Evolutionary conservation across 2,329 filamentous ascomycete species (phyloP), one percentile per base, ranked within the genome.

Genomic region (Acarospora socialis): DNA sequence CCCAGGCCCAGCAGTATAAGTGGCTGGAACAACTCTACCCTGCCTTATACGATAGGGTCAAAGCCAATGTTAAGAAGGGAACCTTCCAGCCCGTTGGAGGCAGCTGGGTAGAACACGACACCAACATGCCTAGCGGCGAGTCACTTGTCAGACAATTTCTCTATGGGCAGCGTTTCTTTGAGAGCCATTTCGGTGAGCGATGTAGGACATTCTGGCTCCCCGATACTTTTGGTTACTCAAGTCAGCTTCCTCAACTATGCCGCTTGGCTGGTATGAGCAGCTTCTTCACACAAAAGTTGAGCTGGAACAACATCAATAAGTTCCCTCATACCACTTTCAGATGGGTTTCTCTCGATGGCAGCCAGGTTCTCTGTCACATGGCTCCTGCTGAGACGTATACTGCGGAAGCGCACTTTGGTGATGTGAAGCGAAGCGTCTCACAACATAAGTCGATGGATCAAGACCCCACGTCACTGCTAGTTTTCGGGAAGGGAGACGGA

Each of bases 241-340:
- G 79, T 30, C 90, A 98, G 56, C 69, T 98, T 24, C 90, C 90
- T 8, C 90, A 98, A 51, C 65, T 98, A 24, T 95, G 84, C 52
- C 79, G 87, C 3, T 63, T 94, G 17, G 81, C 90, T n/a, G 87
- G 84, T 13, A 95, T 98, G 90, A 81, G 73, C 36, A 74, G 87
- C 20, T 98, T 98, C 64, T 79, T 98, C 49, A 98, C 90, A 0
- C 90, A 98, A 56, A 98, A 98, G 61, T 66, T 98, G 37, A 95
- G 87, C 63, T 98, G 90, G 90, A 95, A 95, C 63, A 95, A 95
- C 54, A 95, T 95, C 68, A 95, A 95, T 61, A 92, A 81, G 50
- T 98, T 95, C 60, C 90, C 90, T 0, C 90, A 95, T 52, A 95
- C 90, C 4, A 95, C 90, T 0, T 98, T 98, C 66, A 93, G 93